Base-by-base conservation (phyloP, 768 basidiomycete species). In the Hygrophoropsis aurantiaca region DNA sequence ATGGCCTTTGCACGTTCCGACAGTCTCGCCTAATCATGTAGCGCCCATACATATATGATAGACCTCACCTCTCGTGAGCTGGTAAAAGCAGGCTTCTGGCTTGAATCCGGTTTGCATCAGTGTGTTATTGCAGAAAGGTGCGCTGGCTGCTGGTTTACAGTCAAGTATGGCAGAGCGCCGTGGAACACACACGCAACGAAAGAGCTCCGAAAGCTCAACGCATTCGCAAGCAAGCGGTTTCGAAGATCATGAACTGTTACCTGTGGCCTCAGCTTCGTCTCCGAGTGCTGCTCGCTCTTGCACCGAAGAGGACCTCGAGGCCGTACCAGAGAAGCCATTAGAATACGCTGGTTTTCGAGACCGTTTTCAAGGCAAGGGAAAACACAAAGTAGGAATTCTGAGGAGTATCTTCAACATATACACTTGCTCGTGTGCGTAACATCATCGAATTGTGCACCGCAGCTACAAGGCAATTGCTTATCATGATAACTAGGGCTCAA, bases 361-460 rank as follows among this genome's bases (percentile, higher is more conserved):
- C 26, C 53, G 53, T 16, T 52, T 54, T 40, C 7, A 39, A 15
- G 59, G 64, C 4, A 56, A 57, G 36, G 79, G 77, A 7, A 79
- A 71, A 60, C 58, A 52, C 48, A 70, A 71, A 16, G 60, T 80
- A 25, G 74, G 78, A 1, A 57, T 77, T 7, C 26, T 54, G 21
- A 59, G 72, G 54, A 81, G 77, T 53, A 50, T 81, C 38, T 67
- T 65, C 25, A 73, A 72, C 3, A 69, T 82, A 36, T 61, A 61
- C 3, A 61, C 71, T n/a, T 80, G 77, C 15, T 83, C 81, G 0
- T 83, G 82, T 83, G 53, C 27, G 76, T 65, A 8, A 15, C 7
- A 16, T 36, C 23, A 24, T 34, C 37, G 10, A 41, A 19, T 43
- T n/a, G n/a, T n/a, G n/a, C n/a, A 44, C 23, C 30, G 40, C 25